Percentiles rank a stretch among this genome's conserved stretches.
Conservation (phyloP, 495 filamentous ascomycete species). For the Poronia punctata region DNA sequence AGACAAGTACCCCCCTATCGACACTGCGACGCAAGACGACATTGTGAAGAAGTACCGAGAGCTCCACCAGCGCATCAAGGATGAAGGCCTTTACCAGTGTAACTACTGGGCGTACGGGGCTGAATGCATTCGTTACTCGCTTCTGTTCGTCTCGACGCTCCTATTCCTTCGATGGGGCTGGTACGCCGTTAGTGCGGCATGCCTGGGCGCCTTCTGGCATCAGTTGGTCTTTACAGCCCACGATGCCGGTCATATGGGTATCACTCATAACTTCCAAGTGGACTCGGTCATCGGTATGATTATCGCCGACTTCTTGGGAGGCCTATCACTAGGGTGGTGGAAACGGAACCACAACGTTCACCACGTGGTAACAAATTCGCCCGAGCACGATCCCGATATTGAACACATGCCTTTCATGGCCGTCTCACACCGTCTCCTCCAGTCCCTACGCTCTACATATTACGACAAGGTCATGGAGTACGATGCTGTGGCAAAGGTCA, state of each 20-base stretch:
- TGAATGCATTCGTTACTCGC: slow-evolving; percentile 66
- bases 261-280: slow-evolving; percentile 78
- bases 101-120: slow-evolving; percentile 76
- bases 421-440: slow-evolving; percentile 78
- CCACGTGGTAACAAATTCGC: slow-evolving; percentile 93
- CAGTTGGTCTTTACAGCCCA: slow-evolving; percentile 93
- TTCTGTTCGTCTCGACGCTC: slow-evolving; percentile 58
- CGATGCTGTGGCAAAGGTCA: slow-evolving; percentile 64
- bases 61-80: slow-evolving; percentile 61
- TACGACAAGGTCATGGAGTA: slow-evolving; percentile 83
- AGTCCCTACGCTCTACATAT: slow-evolving; percentile 72
- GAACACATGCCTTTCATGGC: slow-evolving; percentile 96
- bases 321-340: slow-evolving; percentile 94
- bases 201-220: slow-evolving; percentile 85
- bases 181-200: slow-evolving; percentile 69
- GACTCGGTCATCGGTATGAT: slow-evolving; percentile 85
- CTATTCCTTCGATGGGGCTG: slow-evolving; percentile 62
- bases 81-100: slow-evolving; percentile 76
- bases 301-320: slow-evolving; percentile 85
- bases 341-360: slow-evolving; percentile 97
- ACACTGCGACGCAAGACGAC: slow-evolving; percentile 63
- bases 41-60: slow-evolving; percentile 77
- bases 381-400: slow-evolving; percentile 96
- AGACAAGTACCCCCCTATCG: slow-evolving; percentile 75
- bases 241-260: slow-evolving; percentile 96